Evolutionary conservation across 2,329 filamentous ascomycete genomes (phyloP).

Genomic region (Colletotrichum trifolii): DNA sequence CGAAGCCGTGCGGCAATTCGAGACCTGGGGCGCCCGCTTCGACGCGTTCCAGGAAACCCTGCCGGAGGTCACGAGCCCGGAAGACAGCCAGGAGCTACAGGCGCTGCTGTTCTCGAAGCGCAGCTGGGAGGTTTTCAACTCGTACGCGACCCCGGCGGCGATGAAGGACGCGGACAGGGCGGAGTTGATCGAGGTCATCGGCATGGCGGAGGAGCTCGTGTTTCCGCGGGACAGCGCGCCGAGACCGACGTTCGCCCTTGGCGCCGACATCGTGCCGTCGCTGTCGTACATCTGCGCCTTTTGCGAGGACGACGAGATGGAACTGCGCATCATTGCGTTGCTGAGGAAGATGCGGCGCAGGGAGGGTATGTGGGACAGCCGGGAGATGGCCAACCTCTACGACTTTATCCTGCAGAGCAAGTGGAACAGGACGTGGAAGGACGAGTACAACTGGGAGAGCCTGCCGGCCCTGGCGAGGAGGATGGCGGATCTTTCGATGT

Average conservation of each 20-base stretch:
- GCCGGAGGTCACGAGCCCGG: neutral
- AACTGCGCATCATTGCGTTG: constrained; percentile 27
- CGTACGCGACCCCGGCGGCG: constrained; percentile 7
- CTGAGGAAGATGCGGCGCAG: constrained; percentile 31
- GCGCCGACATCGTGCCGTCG: constrained; percentile 24
- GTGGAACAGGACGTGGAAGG: constrained; percentile 21
- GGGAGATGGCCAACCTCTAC: constrained; percentile 32
- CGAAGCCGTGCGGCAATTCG: neutral
- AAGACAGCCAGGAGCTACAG: constrained; percentile 15
- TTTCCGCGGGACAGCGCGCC: neutral
- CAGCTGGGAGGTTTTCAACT: constrained; percentile 21
- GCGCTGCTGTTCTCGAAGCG: constrained; percentile 12
- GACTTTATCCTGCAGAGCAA: constrained; percentile 13
- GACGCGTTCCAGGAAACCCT: constrained; percentile 11
- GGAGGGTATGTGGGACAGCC: constrained; percentile 37
- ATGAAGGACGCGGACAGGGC: constrained; percentile 3
- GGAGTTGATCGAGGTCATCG: neutral
- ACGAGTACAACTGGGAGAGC: constrained; percentile 32
- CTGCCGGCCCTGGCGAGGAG: constrained; percentile 21
- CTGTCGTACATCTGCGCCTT: constrained; percentile 33
- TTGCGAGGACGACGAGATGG: constrained; percentile 29
- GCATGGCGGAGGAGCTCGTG: constrained; percentile 26
- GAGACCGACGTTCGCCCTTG: constrained; percentile 21
- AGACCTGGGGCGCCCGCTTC: constrained; percentile 19
- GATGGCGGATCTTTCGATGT: constrained; percentile 15